A percentile compares a stretch with the other conserved stretches of the same genome.
phyloP scores from a whole-genome alignment of 2,329 filamentous ascomycete genomes.

The Epichloe sp. region DNA sequence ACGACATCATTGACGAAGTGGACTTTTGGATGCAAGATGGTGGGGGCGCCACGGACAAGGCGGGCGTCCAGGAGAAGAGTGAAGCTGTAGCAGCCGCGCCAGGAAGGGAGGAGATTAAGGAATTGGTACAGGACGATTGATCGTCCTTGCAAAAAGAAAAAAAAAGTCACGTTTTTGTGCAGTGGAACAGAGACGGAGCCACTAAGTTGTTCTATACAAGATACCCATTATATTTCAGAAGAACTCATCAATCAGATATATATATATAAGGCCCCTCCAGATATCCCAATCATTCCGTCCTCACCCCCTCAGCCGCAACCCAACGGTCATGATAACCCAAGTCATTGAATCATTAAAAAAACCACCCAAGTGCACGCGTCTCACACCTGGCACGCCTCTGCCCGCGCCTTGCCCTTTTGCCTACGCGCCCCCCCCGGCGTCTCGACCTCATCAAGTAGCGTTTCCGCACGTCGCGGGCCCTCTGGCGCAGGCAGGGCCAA shows the following conservation, averaged over 20 bases:
- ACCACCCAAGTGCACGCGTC: neutral
- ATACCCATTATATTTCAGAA: slow-evolving; percentile 13
- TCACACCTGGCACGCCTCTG: neutral
- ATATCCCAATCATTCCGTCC: too few relatives aligned
- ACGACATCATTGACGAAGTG: slow-evolving; percentile 88
- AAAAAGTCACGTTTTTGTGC: neutral
- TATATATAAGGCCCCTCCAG: neutral
- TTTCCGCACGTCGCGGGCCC: neutral
- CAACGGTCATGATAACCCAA: neutral
- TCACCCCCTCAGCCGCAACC: neutral
- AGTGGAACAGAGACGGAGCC: neutral
- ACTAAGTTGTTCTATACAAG: neutral
- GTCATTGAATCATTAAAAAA: neutral
- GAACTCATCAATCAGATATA: neutral
- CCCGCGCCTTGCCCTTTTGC: neutral
- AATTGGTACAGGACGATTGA: slow-evolving; percentile 50
- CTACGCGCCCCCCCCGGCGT: neutral
- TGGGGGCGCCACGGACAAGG: slow-evolving; percentile 33
- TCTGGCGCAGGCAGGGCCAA: slow-evolving; percentile 24
- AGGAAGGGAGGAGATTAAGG: slow-evolving; percentile 47
- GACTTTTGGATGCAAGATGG: slow-evolving; percentile 73
- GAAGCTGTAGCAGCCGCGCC: slow-evolving; percentile 29
- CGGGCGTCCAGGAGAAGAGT: slow-evolving; percentile 31
- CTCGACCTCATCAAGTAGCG: neutral
- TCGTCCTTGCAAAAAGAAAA: neutral